A percentile compares a stretch with the other conserved stretches of the same genome.
Conservation (phyloP, 2,329 filamentous ascomycete species). For the Hysterium pulicare region DNA sequence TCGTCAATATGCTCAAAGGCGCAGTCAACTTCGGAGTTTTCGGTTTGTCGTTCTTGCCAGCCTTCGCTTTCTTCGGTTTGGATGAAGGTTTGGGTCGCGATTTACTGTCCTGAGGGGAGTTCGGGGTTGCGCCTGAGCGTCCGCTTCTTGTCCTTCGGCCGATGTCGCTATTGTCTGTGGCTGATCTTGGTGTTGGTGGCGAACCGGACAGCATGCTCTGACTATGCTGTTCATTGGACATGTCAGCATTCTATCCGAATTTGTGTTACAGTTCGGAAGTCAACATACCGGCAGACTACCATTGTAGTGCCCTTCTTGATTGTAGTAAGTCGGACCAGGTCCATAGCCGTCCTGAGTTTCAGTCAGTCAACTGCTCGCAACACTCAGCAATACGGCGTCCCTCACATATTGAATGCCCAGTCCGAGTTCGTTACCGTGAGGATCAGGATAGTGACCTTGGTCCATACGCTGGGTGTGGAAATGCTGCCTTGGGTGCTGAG, state of each 20-base stretch:
- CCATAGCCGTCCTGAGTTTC: constrained; percentile 30
- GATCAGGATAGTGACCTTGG: constrained; percentile 14
- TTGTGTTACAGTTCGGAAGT: neutral
- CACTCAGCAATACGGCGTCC: too few species aligned
- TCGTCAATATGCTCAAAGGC: constrained; percentile 69
- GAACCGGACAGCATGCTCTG: constrained; percentile 27
- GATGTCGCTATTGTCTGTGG: constrained; percentile 39
- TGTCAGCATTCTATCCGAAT: constrained; percentile 15
- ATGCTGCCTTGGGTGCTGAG: constrained; percentile 17
- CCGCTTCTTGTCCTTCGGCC: constrained; percentile 39
- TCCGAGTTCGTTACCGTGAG: constrained; percentile 18
- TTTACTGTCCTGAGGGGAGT: constrained; percentile 23
- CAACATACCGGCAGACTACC: constrained; percentile 23
- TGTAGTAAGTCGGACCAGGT: constrained; percentile 21
- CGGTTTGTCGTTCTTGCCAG: constrained; percentile 42
- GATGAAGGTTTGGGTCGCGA: constrained; percentile 27
- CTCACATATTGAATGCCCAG: constrained; percentile 34
- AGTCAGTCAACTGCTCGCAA: constrained; percentile 16
- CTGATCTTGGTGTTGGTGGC: constrained; percentile 45
- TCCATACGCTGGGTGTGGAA: constrained; percentile 20
- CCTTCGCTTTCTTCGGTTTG: constrained; percentile 44
- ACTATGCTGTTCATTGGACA: constrained; percentile 16
- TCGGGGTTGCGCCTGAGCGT: constrained; percentile 19
- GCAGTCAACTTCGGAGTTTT: constrained; percentile 57
- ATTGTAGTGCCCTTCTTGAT: constrained; percentile 24